phyloP scores from a whole-genome alignment of 1,284 basidiomycete species.

The Mycena citricolor region DNA sequence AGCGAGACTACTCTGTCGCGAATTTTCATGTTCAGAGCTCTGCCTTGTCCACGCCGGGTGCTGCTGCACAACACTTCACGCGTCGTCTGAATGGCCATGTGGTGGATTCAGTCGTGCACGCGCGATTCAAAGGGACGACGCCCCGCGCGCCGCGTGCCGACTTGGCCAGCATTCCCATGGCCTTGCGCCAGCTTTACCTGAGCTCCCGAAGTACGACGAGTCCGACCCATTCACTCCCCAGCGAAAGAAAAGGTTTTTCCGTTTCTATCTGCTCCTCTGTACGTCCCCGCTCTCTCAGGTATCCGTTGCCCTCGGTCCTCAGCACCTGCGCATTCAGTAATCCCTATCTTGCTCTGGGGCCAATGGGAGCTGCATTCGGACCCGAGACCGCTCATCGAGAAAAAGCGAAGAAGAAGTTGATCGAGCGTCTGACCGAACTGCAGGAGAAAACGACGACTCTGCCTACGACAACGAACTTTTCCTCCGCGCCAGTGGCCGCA shows the following conservation, averaged over 20 bases:
- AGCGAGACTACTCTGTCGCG: too few species aligned
- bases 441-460: too few species aligned
- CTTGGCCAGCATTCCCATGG: constrained; percentile 15
- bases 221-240: constrained; percentile 8
- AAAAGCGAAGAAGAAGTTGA: constrained; percentile 15
- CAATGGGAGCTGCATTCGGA: constrained; percentile 17
- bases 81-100: too few species aligned
- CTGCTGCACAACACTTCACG: too few species aligned
- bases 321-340: too few species aligned
- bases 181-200: constrained; percentile 17
- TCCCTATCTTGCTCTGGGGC: constrained; percentile 19
- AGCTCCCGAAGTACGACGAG: constrained; percentile 7
- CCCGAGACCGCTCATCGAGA: constrained; percentile 17
- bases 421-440: constrained; percentile 9
- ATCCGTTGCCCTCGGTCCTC: neutral
- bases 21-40: too few species aligned
- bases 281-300: neutral
- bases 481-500: constrained; percentile 1
- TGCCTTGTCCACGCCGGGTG: too few species aligned
- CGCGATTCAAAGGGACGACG: constrained; percentile 18
- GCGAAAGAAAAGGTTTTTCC: neutral
- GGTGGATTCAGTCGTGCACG: too few species aligned
- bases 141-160: constrained; percentile 16
- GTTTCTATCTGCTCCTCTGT: constrained; percentile 15
- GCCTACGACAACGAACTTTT: too few species aligned